A percentile compares a stretch with the other conserved stretches of the same genome.
phyloP scores from a whole-genome alignment of 2,329 filamentous ascomycete genomes.

The Aspergillus sp. region DNA sequence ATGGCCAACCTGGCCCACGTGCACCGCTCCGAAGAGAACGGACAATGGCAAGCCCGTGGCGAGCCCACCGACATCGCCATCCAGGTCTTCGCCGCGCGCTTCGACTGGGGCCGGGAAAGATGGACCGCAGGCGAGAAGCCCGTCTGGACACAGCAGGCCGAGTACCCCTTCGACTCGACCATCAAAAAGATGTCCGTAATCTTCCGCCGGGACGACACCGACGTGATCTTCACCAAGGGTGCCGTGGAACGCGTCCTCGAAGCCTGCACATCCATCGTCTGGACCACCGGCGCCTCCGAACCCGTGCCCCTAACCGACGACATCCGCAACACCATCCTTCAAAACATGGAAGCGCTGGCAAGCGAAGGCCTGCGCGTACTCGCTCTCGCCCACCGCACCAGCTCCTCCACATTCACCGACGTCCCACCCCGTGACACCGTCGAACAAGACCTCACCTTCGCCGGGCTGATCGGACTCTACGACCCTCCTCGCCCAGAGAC shows the following conservation, averaged over 20 bases:
- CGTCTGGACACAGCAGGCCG: constrained; percentile 61
- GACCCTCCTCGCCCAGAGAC: constrained; percentile 84
- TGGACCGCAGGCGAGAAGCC: constrained; percentile 54
- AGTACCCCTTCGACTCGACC: constrained; percentile 73
- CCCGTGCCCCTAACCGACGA: constrained; percentile 54
- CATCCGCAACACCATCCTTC: constrained; percentile 58
- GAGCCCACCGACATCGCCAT: constrained; percentile 74
- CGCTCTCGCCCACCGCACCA: constrained; percentile 57
- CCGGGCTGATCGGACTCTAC: constrained; percentile 83
- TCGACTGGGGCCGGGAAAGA: constrained; percentile 61
- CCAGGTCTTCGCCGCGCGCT: constrained; percentile 71
- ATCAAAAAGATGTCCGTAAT: constrained; percentile 78
- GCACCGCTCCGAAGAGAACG: constrained; percentile 54
- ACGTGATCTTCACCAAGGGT: constrained; percentile 45
- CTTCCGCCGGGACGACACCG: constrained; percentile 44
- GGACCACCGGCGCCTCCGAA: constrained; percentile 37
- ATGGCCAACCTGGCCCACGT: constrained; percentile 67
- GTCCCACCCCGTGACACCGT: constrained; percentile 57
- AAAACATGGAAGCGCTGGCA: constrained; percentile 69
- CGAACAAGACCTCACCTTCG: constrained; percentile 69
- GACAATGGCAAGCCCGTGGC: constrained; percentile 64
- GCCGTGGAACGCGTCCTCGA: constrained; percentile 70
- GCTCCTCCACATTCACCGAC: constrained; percentile 17
- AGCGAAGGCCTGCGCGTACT: constrained; percentile 69
- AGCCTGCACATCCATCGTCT: constrained; percentile 58